Evolutionary conservation across 2,329 filamentous ascomycete genomes (phyloP), one percentile per base, ranked within the genome.

Genomic region (Arthrobotrys sinensis): DNA sequence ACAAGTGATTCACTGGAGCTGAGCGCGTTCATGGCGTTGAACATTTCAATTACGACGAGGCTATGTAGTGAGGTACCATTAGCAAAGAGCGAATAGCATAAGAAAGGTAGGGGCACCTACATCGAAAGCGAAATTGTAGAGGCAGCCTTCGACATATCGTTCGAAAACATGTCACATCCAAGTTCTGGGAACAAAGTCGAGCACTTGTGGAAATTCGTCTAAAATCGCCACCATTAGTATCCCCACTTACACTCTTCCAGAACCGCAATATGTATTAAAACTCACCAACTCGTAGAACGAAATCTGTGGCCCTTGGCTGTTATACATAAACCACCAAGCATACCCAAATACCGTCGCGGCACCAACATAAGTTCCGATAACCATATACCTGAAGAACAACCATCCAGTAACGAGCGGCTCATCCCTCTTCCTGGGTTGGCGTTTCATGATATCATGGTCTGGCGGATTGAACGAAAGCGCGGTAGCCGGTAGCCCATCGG

Each of bases 281-380:
- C 73, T 71, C 24, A 77, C 73, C 81, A 99, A 87, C 84, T 99
- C 93, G 84, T 89, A 92, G 86, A 98, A 97, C 80, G 88, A 90
- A 85, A 99, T 97, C 84, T 97, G 93, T 24, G 96, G 96, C 0
- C 96, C 96, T 81, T 91, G 90, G 7, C 90, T 86, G 86, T 98
- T 95, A 87, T 92, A 97, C 92, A 99, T 94, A 88, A 98, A 99
- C 93, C 94, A 99, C 96, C 96, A 99, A n/a, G 93, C 95, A 83
- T 99, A 99, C 53, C 96, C 96, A 83, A 92, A 94, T 19, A 99
- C 96, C 2, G 96, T 99, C 67, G 96, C 96, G 46, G 93, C 88
- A 83, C 96, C 96, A 75, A 99, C 96, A 80, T 99, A 99, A 7
- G 90, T 93, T 79, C 96, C 96, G 82, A 99, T 96, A 62, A 98